Percentiles rank a stretch among this genome's conserved stretches.
These are phyloP conservation scores for Lablab purpureus DNA, from an alignment of 306 rosid species.

Conservation along the genomic window DNA sequence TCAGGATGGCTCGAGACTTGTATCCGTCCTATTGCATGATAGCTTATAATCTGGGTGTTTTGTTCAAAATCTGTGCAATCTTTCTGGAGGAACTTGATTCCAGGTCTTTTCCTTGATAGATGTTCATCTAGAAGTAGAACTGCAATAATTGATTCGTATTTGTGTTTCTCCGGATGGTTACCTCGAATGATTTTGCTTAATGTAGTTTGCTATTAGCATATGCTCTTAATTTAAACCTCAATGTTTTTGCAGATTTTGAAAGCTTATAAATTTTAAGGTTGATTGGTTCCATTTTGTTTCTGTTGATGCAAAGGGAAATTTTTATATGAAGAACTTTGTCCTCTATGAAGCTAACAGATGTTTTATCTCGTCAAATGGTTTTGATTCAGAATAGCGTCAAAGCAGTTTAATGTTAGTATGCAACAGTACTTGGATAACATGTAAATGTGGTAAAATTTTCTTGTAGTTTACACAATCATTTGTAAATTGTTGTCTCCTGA, in stretches of 20 bases:
- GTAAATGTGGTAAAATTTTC: neutral
- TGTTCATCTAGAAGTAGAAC: constrained; percentile 33
- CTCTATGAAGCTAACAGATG: neutral
- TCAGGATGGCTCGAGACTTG: constrained; percentile 41
- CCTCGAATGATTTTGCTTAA: constrained; percentile 25
- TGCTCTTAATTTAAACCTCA: constrained; percentile 30
- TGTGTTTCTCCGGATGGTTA: constrained; percentile 28
- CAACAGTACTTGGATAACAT: constrained; percentile 17
- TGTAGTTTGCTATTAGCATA: constrained; percentile 26
- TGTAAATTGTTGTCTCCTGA: constrained; percentile 12
- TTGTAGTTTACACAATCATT: constrained; percentile 13
- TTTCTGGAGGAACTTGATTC: constrained; percentile 41
- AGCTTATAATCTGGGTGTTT: constrained; percentile 35
- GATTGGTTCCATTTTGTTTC: constrained; percentile 29
- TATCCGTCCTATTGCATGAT: constrained; percentile 21
- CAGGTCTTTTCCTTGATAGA: constrained; percentile 32
- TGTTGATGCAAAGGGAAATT: constrained; percentile 15
- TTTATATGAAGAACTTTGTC: constrained; percentile 2
- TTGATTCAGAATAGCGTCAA: constrained; percentile 19
- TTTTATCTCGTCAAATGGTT: constrained; percentile 28
- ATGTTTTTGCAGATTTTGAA: constrained; percentile 22
- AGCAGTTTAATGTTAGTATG: neutral
- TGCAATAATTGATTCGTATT: constrained; percentile 22
- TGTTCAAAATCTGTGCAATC: constrained; percentile 37
- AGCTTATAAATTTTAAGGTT: constrained; percentile 18